Evolutionary conservation across 2,329 filamentous ascomycete species (phyloP), one percentile per base, ranked within the genome.

Genomic region (Anisogramma anomala): DNA sequence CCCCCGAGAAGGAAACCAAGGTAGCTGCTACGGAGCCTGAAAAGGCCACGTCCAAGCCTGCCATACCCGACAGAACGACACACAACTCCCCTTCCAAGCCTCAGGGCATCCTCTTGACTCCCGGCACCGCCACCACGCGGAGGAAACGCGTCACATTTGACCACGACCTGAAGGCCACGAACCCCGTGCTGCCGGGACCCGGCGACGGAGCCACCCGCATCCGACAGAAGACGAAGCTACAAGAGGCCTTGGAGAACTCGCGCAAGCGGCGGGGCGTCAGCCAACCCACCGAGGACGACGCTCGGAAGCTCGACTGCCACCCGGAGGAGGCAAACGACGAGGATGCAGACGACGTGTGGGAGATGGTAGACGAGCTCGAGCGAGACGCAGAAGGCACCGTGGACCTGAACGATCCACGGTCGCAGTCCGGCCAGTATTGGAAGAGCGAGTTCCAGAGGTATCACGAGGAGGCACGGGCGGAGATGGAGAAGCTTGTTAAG

Each of bases 341-440:
- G 19, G 43, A 27, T 18, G 36, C 42, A 1, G 50, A 72, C 2
- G 69, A 67, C 18, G 67, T 67, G 17, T 75, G 71, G 71, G 72
- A 76, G 44, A 69, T 72, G 34, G 66, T 72, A 25, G 62, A 59
- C 3, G 63, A 65, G 13, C 60, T 61, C 27, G 55, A 61, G 25
- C 63, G 61, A 50, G 71, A 75, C 38, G 67, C 71, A 41, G 80
- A 86, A 51, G 63, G 78, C 42, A 85, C 82, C 0, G 61, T 79
- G 35, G 82, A 87, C 52, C 62, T 85, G 36, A 80, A 81, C 48
- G 78, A 84, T 52, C 83, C 84, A 6, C 74, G 78, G 48, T 85
- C 82, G 2, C 73, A 81, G 45, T 86, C 82, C 3, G 83, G 82
- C 6, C 77, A 73, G 52, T 87, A 83, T 59, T 89, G 84, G 84